phyloP scores from a whole-genome alignment of 345 rosid species.

The Draba incana region DNA sequence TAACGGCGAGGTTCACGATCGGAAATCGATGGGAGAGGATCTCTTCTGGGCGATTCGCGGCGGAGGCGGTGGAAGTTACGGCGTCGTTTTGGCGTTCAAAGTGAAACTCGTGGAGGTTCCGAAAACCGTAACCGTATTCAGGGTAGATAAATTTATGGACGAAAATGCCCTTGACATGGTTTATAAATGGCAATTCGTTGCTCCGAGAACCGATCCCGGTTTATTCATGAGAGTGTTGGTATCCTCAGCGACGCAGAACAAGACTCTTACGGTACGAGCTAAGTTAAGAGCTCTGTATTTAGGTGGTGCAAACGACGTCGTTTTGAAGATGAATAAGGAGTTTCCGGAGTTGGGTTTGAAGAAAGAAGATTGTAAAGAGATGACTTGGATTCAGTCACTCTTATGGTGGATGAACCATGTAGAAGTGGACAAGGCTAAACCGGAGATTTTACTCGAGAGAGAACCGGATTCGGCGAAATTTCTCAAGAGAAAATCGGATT shows the following conservation, averaged over 20 bases:
- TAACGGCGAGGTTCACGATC: conserved; percentile 41
- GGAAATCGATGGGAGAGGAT: conserved; percentile 60
- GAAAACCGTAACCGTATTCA: conserved; percentile 49
- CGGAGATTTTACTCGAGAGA: conserved; percentile 44
- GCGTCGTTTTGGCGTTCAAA: conserved; percentile 47
- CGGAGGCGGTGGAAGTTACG: conserved; percentile 57
- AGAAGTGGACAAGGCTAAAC: conserved; percentile 18
- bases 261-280: conserved; percentile 39
- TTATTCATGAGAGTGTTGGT: conserved; percentile 37
- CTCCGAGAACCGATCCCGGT: conserved; percentile 40
- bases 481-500: conserved; percentile 62
- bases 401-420: conserved; percentile 42
- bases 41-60: conserved; percentile 58
- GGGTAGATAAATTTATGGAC: conserved; percentile 35
- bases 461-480: conserved; percentile 26
- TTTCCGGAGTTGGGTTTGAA: conserved; percentile 57
- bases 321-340: conserved; percentile 30
- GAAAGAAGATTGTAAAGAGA: conserved; percentile 47
- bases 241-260: conserved; percentile 22
- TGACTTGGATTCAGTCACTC: conserved; percentile 56
- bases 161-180: conserved; percentile 48
- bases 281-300: conserved; percentile 44
- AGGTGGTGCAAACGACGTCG: conserved; percentile 42
- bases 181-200: conserved; percentile 44
- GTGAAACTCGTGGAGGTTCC: conserved; percentile 52